Base-by-base conservation (phyloP, 192 early-diverging fungal genomes). In the Helicostylum pulchrum region DNA sequence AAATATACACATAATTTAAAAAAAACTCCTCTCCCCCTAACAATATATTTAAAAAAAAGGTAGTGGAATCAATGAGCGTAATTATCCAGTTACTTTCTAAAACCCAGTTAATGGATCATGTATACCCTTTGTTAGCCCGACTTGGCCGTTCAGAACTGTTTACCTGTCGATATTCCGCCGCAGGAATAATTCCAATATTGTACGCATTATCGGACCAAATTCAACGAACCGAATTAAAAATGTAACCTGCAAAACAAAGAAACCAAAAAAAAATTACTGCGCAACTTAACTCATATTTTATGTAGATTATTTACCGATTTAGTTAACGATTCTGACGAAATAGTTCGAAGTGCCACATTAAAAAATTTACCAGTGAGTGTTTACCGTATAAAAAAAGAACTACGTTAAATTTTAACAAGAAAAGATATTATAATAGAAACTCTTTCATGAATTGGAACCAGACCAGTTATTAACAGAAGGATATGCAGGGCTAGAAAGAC, bases 101-200 rank as follows among this genome's bases (percentile, higher is more conserved):
- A 70, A 64, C 71, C 30, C 93, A 96, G 66, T 75, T 99, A 57
- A 94, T 96, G 65, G 88, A 94, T 51, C 85, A 87, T 64, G 90
- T 91, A 65, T 86, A 98, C 42, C 95, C 95, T 19, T 85, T 97
- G 67, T 74, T 99, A 43, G 94, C 91, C 67, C 84, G 97, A 15
- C 83, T 99, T 43, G 87, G 89, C 19, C 75, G 81, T 45, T 95
- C 94, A 52, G 95, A 98, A 74, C 98, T 95, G 96, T 98, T 98
- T 68, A 98, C 97, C 17, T 92, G 90, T 73, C 86, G 96, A 53
- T 90, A 90, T 21, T 92, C 89, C 67, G 94, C 95, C 7, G 92
- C 92, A 36, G 94, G 95, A 11, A 78, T 98, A 34, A 98, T 92
- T 74, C 90, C 97, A 4, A 84, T 88, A 2, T 87, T 85, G 0